Evolutionary conservation across 495 filamentous ascomycete species (phyloP).

Genomic region (Daldinia caldariorum): DNA sequence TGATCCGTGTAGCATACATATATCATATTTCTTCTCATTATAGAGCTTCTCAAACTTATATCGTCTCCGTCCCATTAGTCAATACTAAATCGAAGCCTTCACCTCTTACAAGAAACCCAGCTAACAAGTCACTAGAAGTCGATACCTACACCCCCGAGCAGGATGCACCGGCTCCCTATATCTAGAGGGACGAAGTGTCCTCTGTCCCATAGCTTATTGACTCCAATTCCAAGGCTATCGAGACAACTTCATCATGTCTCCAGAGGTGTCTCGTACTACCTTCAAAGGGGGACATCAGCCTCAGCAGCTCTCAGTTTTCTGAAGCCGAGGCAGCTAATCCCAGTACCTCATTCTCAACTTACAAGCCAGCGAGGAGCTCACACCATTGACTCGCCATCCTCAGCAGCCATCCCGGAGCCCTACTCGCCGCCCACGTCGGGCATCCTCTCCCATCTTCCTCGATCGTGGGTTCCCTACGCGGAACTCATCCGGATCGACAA

Average conservation of each 20-base stretch:
- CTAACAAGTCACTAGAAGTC: constrained; percentile 26
- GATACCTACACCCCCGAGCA: neutral
- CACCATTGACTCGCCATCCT: constrained; percentile 41
- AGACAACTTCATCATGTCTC: constrained; percentile 21
- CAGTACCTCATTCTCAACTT: constrained; percentile 9
- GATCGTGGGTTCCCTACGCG: constrained; percentile 87
- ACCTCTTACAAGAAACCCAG: neutral
- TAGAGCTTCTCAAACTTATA: neutral
- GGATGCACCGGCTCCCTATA: constrained; percentile 18
- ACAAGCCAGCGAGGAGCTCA: constrained; percentile 28
- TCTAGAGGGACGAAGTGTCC: constrained; percentile 16
- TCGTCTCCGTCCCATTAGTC: neutral
- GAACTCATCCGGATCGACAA: constrained; percentile 94
- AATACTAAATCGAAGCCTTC: neutral
- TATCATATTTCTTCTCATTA: neutral
- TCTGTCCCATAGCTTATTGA: neutral
- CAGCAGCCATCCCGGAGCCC: constrained; percentile 30
- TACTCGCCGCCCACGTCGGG: constrained; percentile 80
- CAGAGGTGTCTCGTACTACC: neutral
- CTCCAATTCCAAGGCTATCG: constrained; percentile 6
- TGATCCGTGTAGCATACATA: neutral
- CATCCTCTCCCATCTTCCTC: constrained; percentile 78
- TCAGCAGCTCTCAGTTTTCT: constrained; percentile 35
- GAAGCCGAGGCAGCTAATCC: constrained; percentile 38
- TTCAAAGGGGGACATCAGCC: neutral